Base-by-base conservation (phyloP, 306 rosid species). In the Morella rubra region DNA sequence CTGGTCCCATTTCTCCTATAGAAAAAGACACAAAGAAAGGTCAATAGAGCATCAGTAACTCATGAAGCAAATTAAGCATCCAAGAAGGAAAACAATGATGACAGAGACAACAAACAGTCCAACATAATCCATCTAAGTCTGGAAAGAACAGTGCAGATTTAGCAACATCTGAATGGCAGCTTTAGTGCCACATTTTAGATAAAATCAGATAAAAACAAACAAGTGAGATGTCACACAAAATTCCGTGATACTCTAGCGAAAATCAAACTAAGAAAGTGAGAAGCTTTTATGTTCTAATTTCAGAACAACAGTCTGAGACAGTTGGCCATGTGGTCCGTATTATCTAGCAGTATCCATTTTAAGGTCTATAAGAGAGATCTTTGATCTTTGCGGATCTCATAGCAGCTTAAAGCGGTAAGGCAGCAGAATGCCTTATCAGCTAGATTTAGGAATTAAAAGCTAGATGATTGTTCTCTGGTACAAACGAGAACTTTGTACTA, bases 1-100 rank as follows among this genome's bases (percentile, higher is more conserved):
- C 97, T 11, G 96, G 91, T 65, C 98, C 97, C 97, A 94, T 89
- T 90, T 94, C 98, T 73, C 97, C 98, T 94, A 74, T 56, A 58
- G 51, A 49, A 49, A 49, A 2, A 10, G 10, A 11, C 52, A 49
- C 52, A 49, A 12, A 27, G 32, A 27, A 32, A 41, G n/a, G 61
- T 41, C 67, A 32, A 61, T 6, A 27, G 67, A 13, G 67, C 67
- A 32, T 61, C 67, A 61, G 9, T 13, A 56, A 24, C 11, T n/a
- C 19, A 61, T 8, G 65, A 76, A 76, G 53, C 65, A 67, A 45
- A 10, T 1, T 65, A 7, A 42, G 50, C 12, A 18, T 65, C 49
- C 42, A 41, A 64, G 22, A 41, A 62, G 47, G 20, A 58, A 56
- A 58, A 11, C 14, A 64, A 64, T 19, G 41, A 40, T 40, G 8